phyloP scores from a whole-genome alignment of 164 flowering plant genomes.

The Stephania japonica region DNA sequence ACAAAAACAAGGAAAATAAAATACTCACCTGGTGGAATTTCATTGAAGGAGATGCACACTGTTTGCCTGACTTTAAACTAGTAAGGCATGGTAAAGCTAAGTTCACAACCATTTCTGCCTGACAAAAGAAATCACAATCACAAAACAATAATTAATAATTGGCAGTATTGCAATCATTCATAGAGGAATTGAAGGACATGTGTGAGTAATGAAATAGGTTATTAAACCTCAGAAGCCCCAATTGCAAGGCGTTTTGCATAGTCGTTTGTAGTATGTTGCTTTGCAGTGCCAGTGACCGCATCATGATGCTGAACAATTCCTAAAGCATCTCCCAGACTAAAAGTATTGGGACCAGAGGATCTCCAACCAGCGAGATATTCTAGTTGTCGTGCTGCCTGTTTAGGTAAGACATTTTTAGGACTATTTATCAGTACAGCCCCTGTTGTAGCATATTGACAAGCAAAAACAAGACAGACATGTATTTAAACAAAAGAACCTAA shows the following conservation, averaged over 20 bases:
- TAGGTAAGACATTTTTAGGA: slow-evolving; percentile 10
- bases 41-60: slow-evolving; percentile 26
- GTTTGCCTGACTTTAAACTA: slow-evolving; percentile 29
- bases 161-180: no score
- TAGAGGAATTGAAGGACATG: not conserved
- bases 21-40: slow-evolving; percentile 54
- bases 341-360: slow-evolving; percentile 45
- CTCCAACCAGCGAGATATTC: slow-evolving; percentile 68
- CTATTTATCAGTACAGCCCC: not conserved
- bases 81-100: slow-evolving; percentile 59
- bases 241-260: slow-evolving; percentile 70
- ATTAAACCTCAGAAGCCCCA: slow-evolving; percentile 66
- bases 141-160: not conserved
- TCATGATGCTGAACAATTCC: slow-evolving; percentile 93
- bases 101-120: slow-evolving; percentile 59
- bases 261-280: slow-evolving; percentile 84
- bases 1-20: not conserved
- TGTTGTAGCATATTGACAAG: not conserved
- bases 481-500: not conserved
- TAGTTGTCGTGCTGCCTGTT: slow-evolving; percentile 85
- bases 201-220: not conserved
- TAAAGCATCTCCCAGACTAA: slow-evolving; percentile 71
- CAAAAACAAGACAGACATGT: not conserved
- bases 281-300: slow-evolving; percentile 84
- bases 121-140: slow-evolving; percentile 6